These are phyloP conservation scores for Cladophialophora immunda DNA, from an alignment of 2,329 filamentous ascomycete species.

Conservation along the genomic window DNA sequence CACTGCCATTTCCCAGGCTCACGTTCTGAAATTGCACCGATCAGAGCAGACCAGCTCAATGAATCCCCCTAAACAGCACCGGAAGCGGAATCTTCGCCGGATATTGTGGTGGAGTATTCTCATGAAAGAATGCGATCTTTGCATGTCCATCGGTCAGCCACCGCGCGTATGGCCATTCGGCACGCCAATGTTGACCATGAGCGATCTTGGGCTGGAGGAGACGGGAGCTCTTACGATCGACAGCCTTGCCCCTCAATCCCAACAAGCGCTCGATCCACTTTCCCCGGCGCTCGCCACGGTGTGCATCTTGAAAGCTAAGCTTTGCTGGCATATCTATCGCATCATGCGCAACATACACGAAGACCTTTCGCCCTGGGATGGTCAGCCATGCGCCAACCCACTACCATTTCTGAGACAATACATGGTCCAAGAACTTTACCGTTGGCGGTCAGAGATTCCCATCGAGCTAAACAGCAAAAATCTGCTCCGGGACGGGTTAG, in stretches of 20 bases:
- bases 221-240: not conserved
- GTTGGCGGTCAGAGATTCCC: conserved; percentile 1
- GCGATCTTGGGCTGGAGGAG: not conserved
- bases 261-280: conserved; percentile 1
- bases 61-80: not conserved
- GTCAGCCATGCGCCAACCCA: not conserved
- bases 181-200: conserved; percentile 2
- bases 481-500: not conserved
- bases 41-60: not conserved
- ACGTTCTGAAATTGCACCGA: conserved; percentile 9
- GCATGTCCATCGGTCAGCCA: conserved; percentile 10
- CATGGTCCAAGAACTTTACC: conserved; percentile 2
- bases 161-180: conserved; percentile 6
- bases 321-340: conserved; percentile 2
- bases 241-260: not conserved
- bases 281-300: not conserved
- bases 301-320: conserved; percentile 11
- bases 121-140: conserved; percentile 16
- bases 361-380: not conserved
- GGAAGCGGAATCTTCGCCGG: conserved; percentile 9
- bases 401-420: not conserved
- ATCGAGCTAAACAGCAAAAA: not conserved
- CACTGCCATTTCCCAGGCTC: not conserved
- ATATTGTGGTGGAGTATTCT: conserved; percentile 11
- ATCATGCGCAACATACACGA: conserved; percentile 10